A percentile compares a stretch with the other conserved stretches of the same genome.
Evolutionary conservation across 768 basidiomycete species (phyloP).

Genomic region (Phylloporus scabripes): DNA sequence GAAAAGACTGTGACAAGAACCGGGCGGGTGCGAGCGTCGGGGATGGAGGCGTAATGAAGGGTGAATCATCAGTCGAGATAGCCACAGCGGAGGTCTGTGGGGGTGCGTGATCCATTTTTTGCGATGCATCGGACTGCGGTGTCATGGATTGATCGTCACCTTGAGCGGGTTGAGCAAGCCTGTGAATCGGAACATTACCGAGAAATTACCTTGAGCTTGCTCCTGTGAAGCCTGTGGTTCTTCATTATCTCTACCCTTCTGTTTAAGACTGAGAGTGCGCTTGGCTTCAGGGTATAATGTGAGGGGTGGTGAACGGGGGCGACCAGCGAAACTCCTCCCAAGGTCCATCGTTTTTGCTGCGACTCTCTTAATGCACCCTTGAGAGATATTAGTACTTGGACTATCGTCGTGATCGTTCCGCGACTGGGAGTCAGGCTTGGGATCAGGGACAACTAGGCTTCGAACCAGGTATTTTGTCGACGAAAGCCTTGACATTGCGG

Average conservation of each 20-base stretch:
- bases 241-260: constrained; percentile 47
- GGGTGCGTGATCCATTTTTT: constrained; percentile 1
- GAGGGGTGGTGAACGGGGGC: constrained; percentile 27
- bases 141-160: constrained; percentile 13
- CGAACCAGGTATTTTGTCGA: constrained; percentile 21
- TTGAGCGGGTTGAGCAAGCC: constrained; percentile 11
- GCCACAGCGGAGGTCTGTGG: constrained; percentile 7
- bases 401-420: constrained; percentile 27
- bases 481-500: constrained; percentile 23
- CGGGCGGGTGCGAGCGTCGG: constrained; percentile 45
- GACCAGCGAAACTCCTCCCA: constrained; percentile 50
- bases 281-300: constrained; percentile 36
- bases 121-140: constrained; percentile 18
- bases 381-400: constrained; percentile 25
- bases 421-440: constrained; percentile 31
- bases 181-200: constrained; percentile 10
- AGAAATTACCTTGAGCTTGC: constrained; percentile 28
- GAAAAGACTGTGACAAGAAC: constrained; percentile 49
- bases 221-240: constrained; percentile 25
- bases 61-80: constrained; percentile 43
- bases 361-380: constrained; percentile 49
- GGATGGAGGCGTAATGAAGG: constrained; percentile 71
- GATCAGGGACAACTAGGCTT: constrained; percentile 22
- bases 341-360: constrained; percentile 60
- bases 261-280: constrained; percentile 52